These are phyloP conservation scores for Trichoderma arundinaceum DNA, from an alignment of 2,329 filamentous ascomycete genomes.

Conservation along the genomic window DNA sequence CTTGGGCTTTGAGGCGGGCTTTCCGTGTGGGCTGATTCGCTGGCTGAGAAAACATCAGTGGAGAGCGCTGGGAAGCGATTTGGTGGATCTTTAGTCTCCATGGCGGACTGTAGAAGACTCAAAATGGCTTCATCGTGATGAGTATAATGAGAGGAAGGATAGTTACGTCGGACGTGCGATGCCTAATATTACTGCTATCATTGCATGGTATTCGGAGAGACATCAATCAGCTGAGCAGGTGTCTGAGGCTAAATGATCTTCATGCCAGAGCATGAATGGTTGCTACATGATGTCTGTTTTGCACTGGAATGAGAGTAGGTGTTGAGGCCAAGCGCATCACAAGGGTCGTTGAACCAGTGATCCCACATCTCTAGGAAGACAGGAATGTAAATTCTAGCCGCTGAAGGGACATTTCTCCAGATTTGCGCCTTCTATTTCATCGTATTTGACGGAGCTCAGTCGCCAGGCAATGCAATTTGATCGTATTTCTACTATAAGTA, in stretches of 20 bases:
- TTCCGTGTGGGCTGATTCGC: constrained; percentile 31
- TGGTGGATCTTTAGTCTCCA: constrained; percentile 32
- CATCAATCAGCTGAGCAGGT: constrained; percentile 1
- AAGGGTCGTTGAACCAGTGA: not conserved
- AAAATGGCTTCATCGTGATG: not conserved
- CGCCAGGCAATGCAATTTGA: not conserved
- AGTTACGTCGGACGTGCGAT: not conserved
- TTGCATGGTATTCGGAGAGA: not conserved
- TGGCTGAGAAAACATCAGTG: constrained; percentile 19
- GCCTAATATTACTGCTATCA: not conserved
- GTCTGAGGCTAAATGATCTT: constrained; percentile 11
- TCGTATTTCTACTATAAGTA: not conserved
- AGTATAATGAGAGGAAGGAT: not conserved
- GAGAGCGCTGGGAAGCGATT: constrained; percentile 30
- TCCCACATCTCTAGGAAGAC: not conserved
- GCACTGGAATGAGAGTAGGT: not conserved
- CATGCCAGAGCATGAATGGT: not conserved
- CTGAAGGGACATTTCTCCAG: not conserved
- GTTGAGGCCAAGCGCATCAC: not conserved
- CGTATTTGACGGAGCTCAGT: not conserved
- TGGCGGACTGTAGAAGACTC: constrained; percentile 7
- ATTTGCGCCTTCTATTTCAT: too few species aligned
- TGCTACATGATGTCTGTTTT: not conserved
- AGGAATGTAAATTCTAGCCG: not conserved
- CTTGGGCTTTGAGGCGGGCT: constrained; percentile 31